Conservation (phyloP, 1,139 yeast genomes). For the Arxiozyma bovina region DNA sequence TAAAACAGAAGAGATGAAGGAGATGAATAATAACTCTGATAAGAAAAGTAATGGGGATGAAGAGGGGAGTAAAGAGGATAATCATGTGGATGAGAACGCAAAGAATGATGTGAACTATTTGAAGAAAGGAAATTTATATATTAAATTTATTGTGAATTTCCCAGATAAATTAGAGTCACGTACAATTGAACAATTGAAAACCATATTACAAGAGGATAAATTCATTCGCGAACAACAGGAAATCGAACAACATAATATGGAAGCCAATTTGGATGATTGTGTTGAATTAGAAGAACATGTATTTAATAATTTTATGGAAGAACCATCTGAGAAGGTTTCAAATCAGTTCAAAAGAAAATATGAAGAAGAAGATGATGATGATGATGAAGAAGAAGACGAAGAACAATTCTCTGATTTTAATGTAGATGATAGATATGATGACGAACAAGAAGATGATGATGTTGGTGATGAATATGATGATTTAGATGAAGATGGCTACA, state of each 20-base stretch:
- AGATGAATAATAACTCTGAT: too few species aligned
- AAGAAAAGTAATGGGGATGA: neutral
- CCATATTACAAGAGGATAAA: constrained; percentile 14
- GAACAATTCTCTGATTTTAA: neutral
- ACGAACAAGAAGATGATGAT: neutral
- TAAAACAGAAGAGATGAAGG: neutral
- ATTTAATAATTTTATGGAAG: constrained; percentile 8
- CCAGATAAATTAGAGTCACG: constrained; percentile 18
- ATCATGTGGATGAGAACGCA: neutral
- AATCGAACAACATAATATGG: constrained; percentile 8
- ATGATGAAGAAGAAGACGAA: constrained; percentile 9
- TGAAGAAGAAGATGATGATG: constrained; percentile 2
- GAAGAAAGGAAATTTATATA: constrained; percentile 22
- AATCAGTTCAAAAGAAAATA: constrained; percentile 1
- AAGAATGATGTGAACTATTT: neutral
- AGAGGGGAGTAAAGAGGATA: neutral
- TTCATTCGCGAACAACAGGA: constrained; percentile 10
- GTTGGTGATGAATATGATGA: neutral
- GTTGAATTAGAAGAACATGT: constrained; percentile 24
- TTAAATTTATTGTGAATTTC: constrained; percentile 20
- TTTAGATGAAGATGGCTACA: neutral
- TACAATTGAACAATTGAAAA: constrained; percentile 15
- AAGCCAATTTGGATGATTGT: constrained; percentile 13
- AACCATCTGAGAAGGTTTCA: neutral
- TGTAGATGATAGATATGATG: neutral